Percentiles rank a stretch among this genome's conserved stretches.
Evolutionary conservation across 306 rosid species (phyloP).

Genomic region (Astragalus glycyphyllos): DNA sequence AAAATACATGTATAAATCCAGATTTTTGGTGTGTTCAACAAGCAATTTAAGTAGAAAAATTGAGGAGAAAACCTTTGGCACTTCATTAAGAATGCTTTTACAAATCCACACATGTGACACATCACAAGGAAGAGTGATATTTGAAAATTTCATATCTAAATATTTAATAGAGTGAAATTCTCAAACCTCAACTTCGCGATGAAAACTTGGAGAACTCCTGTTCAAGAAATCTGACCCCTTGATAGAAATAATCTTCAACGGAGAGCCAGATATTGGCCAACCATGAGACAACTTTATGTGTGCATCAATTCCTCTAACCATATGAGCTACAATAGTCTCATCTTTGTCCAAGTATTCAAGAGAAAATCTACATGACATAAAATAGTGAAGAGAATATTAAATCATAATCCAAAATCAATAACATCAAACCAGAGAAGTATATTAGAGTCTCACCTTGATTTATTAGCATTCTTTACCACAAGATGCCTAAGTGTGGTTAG

Average conservation of each 20-base stretch:
- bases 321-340: constrained; percentile 68
- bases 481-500: constrained; percentile 61
- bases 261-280: constrained; percentile 77
- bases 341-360: constrained; percentile 72
- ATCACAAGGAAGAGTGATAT: constrained; percentile 26
- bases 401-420: constrained; percentile 34
- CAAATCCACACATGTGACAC: constrained; percentile 32
- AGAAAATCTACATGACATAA: constrained; percentile 57
- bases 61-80: constrained; percentile 16
- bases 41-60: not conserved
- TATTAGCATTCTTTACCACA: constrained; percentile 66
- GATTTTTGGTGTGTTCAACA: constrained; percentile 29
- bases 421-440: constrained; percentile 20
- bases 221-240: constrained; percentile 61
- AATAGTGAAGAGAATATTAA: constrained; percentile 17
- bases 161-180: constrained; percentile 27
- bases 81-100: constrained; percentile 6
- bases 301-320: constrained; percentile 72
- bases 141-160: not conserved
- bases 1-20: constrained; percentile 20
- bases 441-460: constrained; percentile 62
- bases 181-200: constrained; percentile 73
- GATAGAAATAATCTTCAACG: constrained; percentile 67
- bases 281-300: constrained; percentile 67
- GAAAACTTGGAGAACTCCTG: constrained; percentile 60